phyloP scores from a whole-genome alignment of 768 basidiomycete species.

The Phaffia tasmanica region DNA sequence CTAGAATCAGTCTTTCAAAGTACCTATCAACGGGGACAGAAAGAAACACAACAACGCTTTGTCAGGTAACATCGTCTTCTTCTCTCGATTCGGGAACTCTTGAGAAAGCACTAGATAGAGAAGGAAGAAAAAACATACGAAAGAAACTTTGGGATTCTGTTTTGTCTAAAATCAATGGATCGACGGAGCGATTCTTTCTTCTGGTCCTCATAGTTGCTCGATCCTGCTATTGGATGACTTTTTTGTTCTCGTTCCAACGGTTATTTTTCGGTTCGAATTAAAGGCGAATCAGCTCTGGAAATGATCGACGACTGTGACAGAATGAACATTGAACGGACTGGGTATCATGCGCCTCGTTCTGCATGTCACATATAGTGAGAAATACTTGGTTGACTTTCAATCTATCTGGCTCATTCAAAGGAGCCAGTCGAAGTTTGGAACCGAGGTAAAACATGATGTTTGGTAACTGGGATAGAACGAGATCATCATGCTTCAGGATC shows the following conservation, averaged over 20 bases:
- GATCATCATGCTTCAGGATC: conserved; percentile 36
- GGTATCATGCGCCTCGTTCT: conserved; percentile 22
- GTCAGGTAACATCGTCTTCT: too few relatives aligned
- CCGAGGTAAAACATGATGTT: conserved; percentile 40
- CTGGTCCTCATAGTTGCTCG: conserved; percentile 43
- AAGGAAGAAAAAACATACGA: conserved; percentile 1
- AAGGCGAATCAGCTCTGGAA: background rate
- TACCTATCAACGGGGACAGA: conserved; percentile 27
- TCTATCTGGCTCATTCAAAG: conserved; percentile 32
- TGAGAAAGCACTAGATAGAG: background rate
- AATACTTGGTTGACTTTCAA: conserved; percentile 40
- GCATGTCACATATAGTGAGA: conserved; percentile 35
- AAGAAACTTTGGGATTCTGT: conserved; percentile 42
- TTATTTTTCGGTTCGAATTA: background rate
- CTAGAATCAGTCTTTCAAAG: conserved; percentile 37
- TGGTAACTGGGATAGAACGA: conserved; percentile 38
- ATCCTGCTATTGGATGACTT: conserved; percentile 38
- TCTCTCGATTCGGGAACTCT: background rate
- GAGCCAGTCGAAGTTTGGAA: conserved; percentile 38
- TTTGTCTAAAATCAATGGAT: conserved; percentile 38
- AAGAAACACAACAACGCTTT: background rate
- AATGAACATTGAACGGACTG: conserved; percentile 4
- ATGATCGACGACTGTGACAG: background rate
- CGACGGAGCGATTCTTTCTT: conserved; percentile 38
- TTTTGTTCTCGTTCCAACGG: background rate